Evolutionary conservation across 192 early-diverging fungal genomes (phyloP), one percentile per base, ranked within the genome.

Genomic region (Chytriomyces confervae): DNA sequence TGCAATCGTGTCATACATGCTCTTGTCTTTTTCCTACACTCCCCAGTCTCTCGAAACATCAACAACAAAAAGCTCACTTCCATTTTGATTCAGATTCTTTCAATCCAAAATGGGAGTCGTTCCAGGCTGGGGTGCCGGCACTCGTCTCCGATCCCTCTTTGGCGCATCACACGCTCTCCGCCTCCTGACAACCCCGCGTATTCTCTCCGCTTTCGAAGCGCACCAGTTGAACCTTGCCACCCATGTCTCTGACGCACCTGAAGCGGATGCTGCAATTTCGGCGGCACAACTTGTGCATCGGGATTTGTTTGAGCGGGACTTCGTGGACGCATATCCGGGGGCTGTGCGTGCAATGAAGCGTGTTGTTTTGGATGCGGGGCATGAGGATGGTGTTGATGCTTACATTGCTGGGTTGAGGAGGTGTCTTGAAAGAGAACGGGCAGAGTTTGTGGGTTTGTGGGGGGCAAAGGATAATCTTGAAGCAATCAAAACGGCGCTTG

Each of bases 51-150:
- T 65, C 29, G 11, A 27, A 27, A 29, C 57, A 60, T 6, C 57
- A 60, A 60, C 57, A 60, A 20, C 16, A 60, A n/a, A 60, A n/a
- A 3, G 7, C 7, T 60, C 3, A 60, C 20, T n/a, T 60, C 7
- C 57, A 36, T n/a, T 65, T 29, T 74, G 71, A n/a, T 61, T 91
- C n/a, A 82, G 85, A 24, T 92, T 92, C 77, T 82, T 92, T 1
- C 90, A 92, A 67, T 80, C 85, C 0, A 77, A 84, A 13, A 91
- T 91, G 89, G 90, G 88, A 5, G 81, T 89, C 5, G 85, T 86
- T 13, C 80, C 91, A 0, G 91, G 88, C 16, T 92, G 91, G 91
- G 61, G 53, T 4, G 77, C 71, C 23, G 80, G 68, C 10, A 73
- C 75, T 0, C 66, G 80, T 18, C 65, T 81, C 61, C 16, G 66